Evolutionary conservation across 805 yeast genomes (phyloP), one percentile per base, ranked within the genome.

Genomic region (Hanseniaspora occidentalis): DNA sequence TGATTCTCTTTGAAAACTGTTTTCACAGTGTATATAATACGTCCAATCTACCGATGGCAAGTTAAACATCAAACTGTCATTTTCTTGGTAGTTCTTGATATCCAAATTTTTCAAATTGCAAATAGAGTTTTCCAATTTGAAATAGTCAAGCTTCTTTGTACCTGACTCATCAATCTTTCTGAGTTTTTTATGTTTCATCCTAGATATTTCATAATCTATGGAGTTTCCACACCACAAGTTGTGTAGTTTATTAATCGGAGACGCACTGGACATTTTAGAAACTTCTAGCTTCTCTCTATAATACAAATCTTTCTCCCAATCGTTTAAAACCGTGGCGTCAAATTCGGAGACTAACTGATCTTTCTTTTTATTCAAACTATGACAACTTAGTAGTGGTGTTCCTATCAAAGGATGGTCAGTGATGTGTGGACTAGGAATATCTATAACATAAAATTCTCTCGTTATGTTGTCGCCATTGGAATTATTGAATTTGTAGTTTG

Each of bases 141-240:
- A 47, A 31, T 25, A 35, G 14, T 38, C 45, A 27, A 17, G 39
- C 31, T 34, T 46, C 17, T 39, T 49, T 16, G 20, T 40, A 7
- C 42, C 42, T 14, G 18, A 39, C 11, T 41, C 43, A n/a, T 42
- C 37, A 8, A 41, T 37, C 11, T 49, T 50, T 39, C 40, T 45
- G 14, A 25, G n/a, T 25, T 25, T 25, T 5, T 29, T 18, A 4
- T n/a, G 33, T n/a, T n/a, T 39, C 35, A 47, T 31, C 39, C 50
- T 55, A 41, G 56, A 52, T 4, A 57, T 58, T 45, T 76, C 78
- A 52, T 67, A 75, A 56, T 88, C 95, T 47, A 83, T 75, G 1
- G 77, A 64, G 52, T 88, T 89, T 2, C 97, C 97, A 39, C 80
- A 67, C 88, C 89, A 88, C 5, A 86, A 71, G 37, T 72, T 66